Evolutionary conservation across 2,329 filamentous ascomycete genomes (phyloP), one percentile per base, ranked within the genome.

Genomic region (Alternaria ventricosa): DNA sequence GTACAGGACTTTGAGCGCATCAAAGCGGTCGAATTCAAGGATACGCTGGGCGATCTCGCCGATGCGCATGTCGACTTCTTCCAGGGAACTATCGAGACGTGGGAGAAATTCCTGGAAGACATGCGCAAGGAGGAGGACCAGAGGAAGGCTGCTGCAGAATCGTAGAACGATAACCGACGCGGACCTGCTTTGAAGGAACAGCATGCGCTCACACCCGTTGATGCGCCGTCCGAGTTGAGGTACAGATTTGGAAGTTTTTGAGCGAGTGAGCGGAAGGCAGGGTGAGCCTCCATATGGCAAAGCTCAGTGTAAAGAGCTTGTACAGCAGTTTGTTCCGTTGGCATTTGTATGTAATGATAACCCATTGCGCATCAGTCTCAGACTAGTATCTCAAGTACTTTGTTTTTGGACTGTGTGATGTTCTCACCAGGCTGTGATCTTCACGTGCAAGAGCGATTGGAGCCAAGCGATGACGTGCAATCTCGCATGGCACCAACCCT

Each of bases 1-100:
- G 92, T 97, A 1, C 87, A 87, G 20, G 94, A 97, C 77, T 99
- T 99, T 82, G 96, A 99, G 82, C 88, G 94, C 60, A 98, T 98
- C 85, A 99, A 99, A 85, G 89, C 93, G 43, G 85, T 92, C 45
- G 95, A 99, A 84, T 96, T 99, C 81, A 92, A 93, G 79, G 88
- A 91, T 68, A 94, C 96, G 71, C 86, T 99, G 54, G 93, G 93
- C 3, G 89, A 88, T 3, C 81, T 99, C 53, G 93, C 95, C 0
- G 91, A 95, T 75, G 89, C 92, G 18, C 93, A 99, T 78, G 89
- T 97, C 44, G 87, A 89, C 11, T 98, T 97, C 79, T 99, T 97
- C 78, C 88, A 88, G 60, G 88, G 87, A 22, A 91, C 93, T 6
- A 88, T 92, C 54, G 89, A 90, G 57, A 91, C 92, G 8, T 99